phyloP scores from a whole-genome alignment of 2,329 filamentous ascomycete genomes.

The Hymenoscyphus occultus region DNA sequence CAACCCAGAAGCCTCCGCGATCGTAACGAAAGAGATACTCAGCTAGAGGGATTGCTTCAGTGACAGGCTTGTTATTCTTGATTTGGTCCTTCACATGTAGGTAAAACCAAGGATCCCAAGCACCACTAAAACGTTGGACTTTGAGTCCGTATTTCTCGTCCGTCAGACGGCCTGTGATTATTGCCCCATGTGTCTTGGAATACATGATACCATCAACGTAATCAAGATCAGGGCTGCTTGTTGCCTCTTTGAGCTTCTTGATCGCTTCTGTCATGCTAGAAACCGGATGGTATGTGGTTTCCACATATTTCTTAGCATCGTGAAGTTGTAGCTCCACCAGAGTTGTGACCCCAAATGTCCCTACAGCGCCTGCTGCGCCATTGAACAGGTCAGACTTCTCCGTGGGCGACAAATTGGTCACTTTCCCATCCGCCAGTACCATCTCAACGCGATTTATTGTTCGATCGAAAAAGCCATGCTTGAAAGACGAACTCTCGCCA shows the following conservation, averaged over 20 bases:
- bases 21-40: slow-evolving; percentile 61
- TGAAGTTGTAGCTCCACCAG: slow-evolving; percentile 56
- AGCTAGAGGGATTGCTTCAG: slow-evolving; percentile 44
- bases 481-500: slow-evolving; percentile 65
- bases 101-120: slow-evolving; percentile 63
- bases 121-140: slow-evolving; percentile 47
- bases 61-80: slow-evolving; percentile 19
- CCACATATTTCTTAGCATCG: slow-evolving; percentile 52
- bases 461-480: slow-evolving; percentile 63
- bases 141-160: slow-evolving; percentile 34
- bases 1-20: slow-evolving; percentile 62
- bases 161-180: slow-evolving; percentile 52
- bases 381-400: slow-evolving; percentile 55
- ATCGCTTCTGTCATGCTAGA: slow-evolving; percentile 44
- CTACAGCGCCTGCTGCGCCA: slow-evolving; percentile 57
- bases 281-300: slow-evolving; percentile 52
- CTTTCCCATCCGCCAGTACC: slow-evolving; percentile 55
- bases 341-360: slow-evolving; percentile 59
- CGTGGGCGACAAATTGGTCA: slow-evolving; percentile 46
- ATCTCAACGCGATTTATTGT: slow-evolving; percentile 63
- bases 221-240: slow-evolving; percentile 41
- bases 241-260: slow-evolving; percentile 39
- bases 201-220: slow-evolving; percentile 62
- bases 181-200: slow-evolving; percentile 46
- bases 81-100: slow-evolving; percentile 51